Percentiles rank a stretch among this genome's conserved stretches.
Evolutionary conservation across 2,329 filamentous ascomycete genomes (phyloP).

Genomic region (Neonectria ditissima): DNA sequence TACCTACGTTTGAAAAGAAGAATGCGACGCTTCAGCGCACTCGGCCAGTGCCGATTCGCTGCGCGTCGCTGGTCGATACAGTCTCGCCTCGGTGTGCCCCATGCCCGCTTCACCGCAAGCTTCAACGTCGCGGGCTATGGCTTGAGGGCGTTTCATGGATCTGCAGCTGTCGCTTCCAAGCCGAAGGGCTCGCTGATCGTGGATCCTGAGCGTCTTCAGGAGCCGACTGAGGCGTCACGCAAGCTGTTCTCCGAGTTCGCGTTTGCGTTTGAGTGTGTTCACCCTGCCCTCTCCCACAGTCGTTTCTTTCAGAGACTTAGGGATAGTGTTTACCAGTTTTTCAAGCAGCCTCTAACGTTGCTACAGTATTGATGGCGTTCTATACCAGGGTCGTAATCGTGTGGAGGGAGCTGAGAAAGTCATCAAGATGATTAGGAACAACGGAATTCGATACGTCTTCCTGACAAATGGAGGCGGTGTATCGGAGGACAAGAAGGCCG

Average conservation of each 20-base stretch:
- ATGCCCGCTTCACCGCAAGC: constrained; percentile 21
- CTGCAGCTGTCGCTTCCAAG: constrained; percentile 33
- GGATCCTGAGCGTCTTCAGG: constrained; percentile 35
- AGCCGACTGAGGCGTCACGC: constrained; percentile 37
- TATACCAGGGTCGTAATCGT: constrained; percentile 82
- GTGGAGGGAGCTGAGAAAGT: constrained; percentile 83
- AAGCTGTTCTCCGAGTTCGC: constrained; percentile 49
- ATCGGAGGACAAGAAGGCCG: constrained; percentile 67
- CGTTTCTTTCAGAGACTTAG: not conserved
- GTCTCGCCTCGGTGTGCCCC: constrained; percentile 31
- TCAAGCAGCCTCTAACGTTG: constrained; percentile 18
- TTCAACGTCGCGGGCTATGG: constrained; percentile 19
- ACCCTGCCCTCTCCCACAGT: not conserved
- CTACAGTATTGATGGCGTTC: constrained; percentile 86
- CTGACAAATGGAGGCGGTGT: constrained; percentile 96
- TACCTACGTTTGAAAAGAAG: constrained; percentile 7
- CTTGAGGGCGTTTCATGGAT: constrained; percentile 28
- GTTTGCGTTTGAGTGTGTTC: constrained; percentile 54
- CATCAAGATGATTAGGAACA: constrained; percentile 76
- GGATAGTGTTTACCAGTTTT: not conserved
- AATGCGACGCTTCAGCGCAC: constrained; percentile 42
- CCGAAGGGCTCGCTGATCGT: constrained; percentile 37
- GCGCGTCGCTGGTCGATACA: constrained; percentile 36
- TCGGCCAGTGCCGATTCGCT: constrained; percentile 44
- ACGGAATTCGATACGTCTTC: constrained; percentile 90